Base-by-base conservation (phyloP, 225 moss, liverwort and hornwort species). In the Bryum argenteum region DNA sequence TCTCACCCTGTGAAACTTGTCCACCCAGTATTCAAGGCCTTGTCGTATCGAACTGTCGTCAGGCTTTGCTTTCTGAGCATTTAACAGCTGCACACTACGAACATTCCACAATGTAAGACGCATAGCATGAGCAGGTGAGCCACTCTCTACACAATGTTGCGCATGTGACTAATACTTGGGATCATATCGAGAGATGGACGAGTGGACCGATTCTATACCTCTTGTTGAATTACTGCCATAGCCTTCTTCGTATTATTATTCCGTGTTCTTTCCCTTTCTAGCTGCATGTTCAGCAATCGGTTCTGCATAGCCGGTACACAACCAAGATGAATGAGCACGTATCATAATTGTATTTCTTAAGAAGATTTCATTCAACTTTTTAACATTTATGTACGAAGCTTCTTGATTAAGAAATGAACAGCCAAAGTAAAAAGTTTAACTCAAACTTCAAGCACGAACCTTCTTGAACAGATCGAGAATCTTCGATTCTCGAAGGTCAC, bases 381-480 rank as follows among this genome's bases (percentile, higher is more conserved):
- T 33, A 6, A 5, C 33, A 33, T 53, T 9, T 33, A 64, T 64
- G 11, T 8, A 51, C 0, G 0, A 1, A 2, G 1, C 0, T 0
- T 61, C 0, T 50, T 19, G 8, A 6, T 56, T 63, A 22, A 33
- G 33, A 33, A 33, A 3, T 33, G 33, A 33, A 33, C 33, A 33
- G 33, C 33, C 33, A 33, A 33, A 51, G 5, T 64, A 4, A 39
- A 10, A 56, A 50, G 11, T 57, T 58, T 12, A 28, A 21, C 18
- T 11, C 6, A 28, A 6, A 0, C 41, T 1, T 0, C 48, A 57
- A 59, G 17, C 10, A 22, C 40, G 4, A 69, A 91, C 96, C 93
- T 97, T 97, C 73, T 94, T 94, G 61, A 78, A 92, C 12, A 97
- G 58, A 10, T 97, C 94, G 58, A 94, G 74, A 58, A 94, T 90